These are phyloP conservation scores for Marasmius tenuissimus DNA, from an alignment of 1,284 basidiomycete genomes.

Conservation along the genomic window DNA sequence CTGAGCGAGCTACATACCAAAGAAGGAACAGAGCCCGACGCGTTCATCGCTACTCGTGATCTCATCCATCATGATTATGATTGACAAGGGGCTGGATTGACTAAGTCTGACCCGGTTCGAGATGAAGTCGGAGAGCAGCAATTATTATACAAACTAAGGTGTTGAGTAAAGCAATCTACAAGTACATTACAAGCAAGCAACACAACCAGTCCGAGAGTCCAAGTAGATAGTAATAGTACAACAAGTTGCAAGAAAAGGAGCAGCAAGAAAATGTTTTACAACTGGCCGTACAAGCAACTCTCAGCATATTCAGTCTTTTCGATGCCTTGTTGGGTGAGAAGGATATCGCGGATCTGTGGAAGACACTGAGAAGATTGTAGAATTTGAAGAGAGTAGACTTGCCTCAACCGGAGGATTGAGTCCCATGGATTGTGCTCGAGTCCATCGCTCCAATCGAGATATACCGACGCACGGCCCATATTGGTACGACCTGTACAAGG, in stretches of 20 bases:
- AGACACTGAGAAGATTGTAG: neutral
- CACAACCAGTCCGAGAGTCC: no score
- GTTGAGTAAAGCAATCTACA: no score
- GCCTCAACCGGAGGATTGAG: slow-evolving; percentile 85
- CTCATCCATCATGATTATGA: neutral
- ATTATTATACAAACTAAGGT: no score
- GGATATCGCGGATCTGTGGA: slow-evolving; percentile 10
- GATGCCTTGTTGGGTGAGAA: slow-evolving; percentile 11
- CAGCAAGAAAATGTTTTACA: neutral
- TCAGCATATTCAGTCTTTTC: slow-evolving; percentile 8
- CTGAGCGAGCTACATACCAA: neutral
- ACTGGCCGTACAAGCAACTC: slow-evolving; percentile 5
- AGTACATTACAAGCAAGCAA: no score
- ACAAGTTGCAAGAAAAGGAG: neutral
- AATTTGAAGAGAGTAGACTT: slow-evolving; percentile 18
- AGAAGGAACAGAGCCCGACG: neutral
- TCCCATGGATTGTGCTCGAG: slow-evolving; percentile 80
- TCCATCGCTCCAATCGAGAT: slow-evolving; percentile 84
- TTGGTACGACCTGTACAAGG: slow-evolving; percentile 58
- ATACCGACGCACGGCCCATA: slow-evolving; percentile 89
- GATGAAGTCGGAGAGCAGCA: no score
- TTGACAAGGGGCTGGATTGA: no score
- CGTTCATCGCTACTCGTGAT: neutral
- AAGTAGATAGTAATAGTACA: neutral
- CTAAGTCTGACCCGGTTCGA: no score